Conservation (phyloP, 2,329 filamentous ascomycete genomes). For the Magnaporthiopsis incrustans region DNA sequence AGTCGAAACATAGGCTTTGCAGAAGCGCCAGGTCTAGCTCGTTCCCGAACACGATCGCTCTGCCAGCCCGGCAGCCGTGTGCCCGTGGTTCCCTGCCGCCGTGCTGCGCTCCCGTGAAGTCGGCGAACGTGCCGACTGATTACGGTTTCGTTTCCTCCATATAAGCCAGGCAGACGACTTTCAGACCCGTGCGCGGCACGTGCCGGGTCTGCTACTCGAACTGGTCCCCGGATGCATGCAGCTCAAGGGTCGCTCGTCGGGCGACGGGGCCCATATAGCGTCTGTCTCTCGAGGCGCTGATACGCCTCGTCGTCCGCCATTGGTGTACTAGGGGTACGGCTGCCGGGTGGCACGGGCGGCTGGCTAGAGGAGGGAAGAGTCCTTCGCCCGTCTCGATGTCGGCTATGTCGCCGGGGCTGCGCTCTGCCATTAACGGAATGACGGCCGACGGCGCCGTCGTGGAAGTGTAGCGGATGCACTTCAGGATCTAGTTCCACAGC, state of each 20-base stretch:
- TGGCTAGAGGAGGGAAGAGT: conserved; percentile 20
- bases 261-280: conserved; percentile 22
- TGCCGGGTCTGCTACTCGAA: conserved; percentile 22
- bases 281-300: conserved; percentile 23
- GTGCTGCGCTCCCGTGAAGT: conserved; percentile 10
- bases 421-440: conserved; percentile 26
- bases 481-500: conserved; percentile 31
- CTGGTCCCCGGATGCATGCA: conserved; percentile 19
- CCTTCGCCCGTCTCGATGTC: conserved; percentile 23
- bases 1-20: conserved; percentile 21
- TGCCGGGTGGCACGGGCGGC: conserved; percentile 22
- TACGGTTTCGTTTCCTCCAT: conserved; percentile 18
- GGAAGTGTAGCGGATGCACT: conserved; percentile 32
- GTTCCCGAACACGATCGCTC: neutral
- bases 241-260: conserved; percentile 22
- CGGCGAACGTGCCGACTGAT: conserved; percentile 19
- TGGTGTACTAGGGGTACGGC: conserved; percentile 28
- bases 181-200: conserved; percentile 16
- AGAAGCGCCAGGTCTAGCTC: no score
- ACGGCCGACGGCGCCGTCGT: conserved; percentile 27
- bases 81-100: no score
- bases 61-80: neutral
- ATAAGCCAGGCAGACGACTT: conserved; percentile 22
- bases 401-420: conserved; percentile 23
- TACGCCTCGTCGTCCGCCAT: conserved; percentile 26